Conservation (phyloP, 371 early-diverging fungal genomes). For the Mucor plumbeus region DNA sequence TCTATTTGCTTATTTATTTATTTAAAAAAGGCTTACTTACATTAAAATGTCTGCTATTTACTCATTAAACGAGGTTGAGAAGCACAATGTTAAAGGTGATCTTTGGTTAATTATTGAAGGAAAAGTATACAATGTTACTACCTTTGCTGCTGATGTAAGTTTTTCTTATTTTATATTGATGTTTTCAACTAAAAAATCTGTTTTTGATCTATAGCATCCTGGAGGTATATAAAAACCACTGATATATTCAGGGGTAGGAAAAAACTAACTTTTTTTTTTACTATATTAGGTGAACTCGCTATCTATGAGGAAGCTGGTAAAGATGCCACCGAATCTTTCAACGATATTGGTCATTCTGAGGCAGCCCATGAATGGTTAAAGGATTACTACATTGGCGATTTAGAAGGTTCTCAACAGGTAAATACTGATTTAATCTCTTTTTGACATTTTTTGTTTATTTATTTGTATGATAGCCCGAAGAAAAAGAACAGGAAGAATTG, state of each 20-base stretch:
- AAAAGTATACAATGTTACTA: conserved; percentile 84
- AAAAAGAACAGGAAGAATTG: not conserved
- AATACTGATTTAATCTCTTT: not conserved
- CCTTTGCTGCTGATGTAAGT: conserved; percentile 73
- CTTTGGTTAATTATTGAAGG: conserved; percentile 77
- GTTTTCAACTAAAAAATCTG: not conserved
- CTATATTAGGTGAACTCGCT: conserved; percentile 59
- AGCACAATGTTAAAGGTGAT: conserved; percentile 60
- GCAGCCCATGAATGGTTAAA: conserved; percentile 56
- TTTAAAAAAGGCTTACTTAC: not conserved
- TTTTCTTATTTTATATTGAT: not conserved
- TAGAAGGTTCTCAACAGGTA: conserved; percentile 16
- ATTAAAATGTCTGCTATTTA: conserved; percentile 12
- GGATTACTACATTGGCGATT: conserved; percentile 42
- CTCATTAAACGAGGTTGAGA: conserved; percentile 56
- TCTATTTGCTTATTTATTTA: not conserved
- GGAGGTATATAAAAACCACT: conserved; percentile 52
- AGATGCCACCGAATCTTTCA: conserved; percentile 88
- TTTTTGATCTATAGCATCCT: conserved; percentile 39
- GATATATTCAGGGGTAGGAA: not conserved
- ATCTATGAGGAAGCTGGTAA: conserved; percentile 64
- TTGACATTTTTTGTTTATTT: not conserved
- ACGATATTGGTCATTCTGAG: conserved; percentile 88
- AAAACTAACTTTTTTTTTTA: conserved; percentile 1
- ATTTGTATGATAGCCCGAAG: not conserved